phyloP scores from a whole-genome alignment of 805 yeast species.

The Kuraishia floccosa region DNA sequence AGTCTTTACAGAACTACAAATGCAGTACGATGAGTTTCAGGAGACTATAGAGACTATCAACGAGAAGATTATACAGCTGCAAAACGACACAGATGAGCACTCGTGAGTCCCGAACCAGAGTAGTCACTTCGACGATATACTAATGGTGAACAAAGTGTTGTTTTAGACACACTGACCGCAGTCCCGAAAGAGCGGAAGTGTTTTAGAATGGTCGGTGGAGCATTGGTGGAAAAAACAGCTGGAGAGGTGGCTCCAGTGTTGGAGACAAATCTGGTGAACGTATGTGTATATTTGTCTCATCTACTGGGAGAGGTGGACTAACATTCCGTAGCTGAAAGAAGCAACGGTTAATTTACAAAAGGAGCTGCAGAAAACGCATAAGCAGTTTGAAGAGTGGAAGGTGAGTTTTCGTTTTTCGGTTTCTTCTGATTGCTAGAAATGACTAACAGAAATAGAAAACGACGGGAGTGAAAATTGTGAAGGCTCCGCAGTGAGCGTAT shows the following conservation, averaged over 20 bases:
- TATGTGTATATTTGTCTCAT: conserved; percentile 8
- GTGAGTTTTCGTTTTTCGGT: conserved; percentile 6
- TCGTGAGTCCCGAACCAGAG: conserved; percentile 1
- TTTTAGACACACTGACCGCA: conserved; percentile 40
- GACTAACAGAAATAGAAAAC: conserved; percentile 13
- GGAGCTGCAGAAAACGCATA: conserved; percentile 27
- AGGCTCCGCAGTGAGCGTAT: conserved; percentile 8
- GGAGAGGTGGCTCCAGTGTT: conserved; percentile 62
- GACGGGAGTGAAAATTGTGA: conserved; percentile 36
- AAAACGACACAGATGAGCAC: conserved; percentile 33
- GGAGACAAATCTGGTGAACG: conserved; percentile 40
- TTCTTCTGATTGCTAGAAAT: neutral
- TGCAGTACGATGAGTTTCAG: conserved; percentile 40
- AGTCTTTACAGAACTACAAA: conserved; percentile 25
- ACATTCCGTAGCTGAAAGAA: no score
- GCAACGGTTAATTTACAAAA: no score
- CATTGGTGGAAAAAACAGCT: conserved; percentile 72
- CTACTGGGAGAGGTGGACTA: neutral
- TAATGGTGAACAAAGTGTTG: no score
- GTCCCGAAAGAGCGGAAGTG: conserved; percentile 60
- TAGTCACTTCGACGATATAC: no score
- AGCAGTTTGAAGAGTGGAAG: conserved; percentile 37
- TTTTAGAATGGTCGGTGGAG: conserved; percentile 91
- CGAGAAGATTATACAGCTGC: conserved; percentile 33
- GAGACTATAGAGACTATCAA: conserved; percentile 32